phyloP scores from a whole-genome alignment of 2,329 filamentous ascomycete genomes.

The Cytospora chrysosperma region DNA sequence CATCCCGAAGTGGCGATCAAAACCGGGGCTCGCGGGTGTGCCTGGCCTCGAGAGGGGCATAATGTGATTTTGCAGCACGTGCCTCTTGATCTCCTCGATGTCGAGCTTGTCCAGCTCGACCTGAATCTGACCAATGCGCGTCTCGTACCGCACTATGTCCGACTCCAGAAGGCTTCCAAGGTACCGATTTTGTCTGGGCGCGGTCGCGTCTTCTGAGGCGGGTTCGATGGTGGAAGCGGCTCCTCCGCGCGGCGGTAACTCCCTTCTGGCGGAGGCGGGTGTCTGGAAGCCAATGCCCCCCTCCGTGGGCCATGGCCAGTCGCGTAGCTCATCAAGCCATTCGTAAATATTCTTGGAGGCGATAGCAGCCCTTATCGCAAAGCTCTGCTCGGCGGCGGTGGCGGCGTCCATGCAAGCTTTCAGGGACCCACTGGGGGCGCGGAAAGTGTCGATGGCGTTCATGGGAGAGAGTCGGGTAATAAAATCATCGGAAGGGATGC shows the following conservation, averaged over 20 bases:
- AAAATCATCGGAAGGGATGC: slow-evolving; percentile 53
- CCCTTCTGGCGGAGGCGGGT: slow-evolving; percentile 43
- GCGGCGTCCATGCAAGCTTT: slow-evolving; percentile 61
- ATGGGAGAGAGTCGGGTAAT: slow-evolving; percentile 61
- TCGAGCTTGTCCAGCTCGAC: slow-evolving; percentile 67
- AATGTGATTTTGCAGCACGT: slow-evolving; percentile 80
- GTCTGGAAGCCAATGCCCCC: slow-evolving; percentile 56
- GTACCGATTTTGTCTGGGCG: slow-evolving; percentile 42
- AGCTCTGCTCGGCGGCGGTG: slow-evolving; percentile 65
- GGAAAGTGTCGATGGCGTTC: slow-evolving; percentile 60
- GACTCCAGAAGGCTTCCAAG: slow-evolving; percentile 68
- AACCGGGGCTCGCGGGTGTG: slow-evolving; percentile 42
- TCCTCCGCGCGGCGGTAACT: slow-evolving; percentile 33
- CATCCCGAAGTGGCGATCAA: slow-evolving; percentile 39
- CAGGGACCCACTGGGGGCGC: slow-evolving; percentile 50
- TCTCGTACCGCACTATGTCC: slow-evolving; percentile 68
- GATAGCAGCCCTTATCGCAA: slow-evolving; percentile 68
- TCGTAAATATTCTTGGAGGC: slow-evolving; percentile 69
- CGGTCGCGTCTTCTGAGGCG: slow-evolving; percentile 26
- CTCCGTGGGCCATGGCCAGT: slow-evolving; percentile 56
- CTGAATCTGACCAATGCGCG: slow-evolving; percentile 71
- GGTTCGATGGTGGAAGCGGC: slow-evolving; percentile 24
- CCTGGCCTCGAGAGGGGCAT: slow-evolving; percentile 55
- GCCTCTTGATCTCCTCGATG: slow-evolving; percentile 84
- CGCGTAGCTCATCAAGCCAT: slow-evolving; percentile 71